Evolutionary conservation across 2,329 filamentous ascomycete genomes (phyloP).

Genomic region (Ceratocystis albifundus): DNA sequence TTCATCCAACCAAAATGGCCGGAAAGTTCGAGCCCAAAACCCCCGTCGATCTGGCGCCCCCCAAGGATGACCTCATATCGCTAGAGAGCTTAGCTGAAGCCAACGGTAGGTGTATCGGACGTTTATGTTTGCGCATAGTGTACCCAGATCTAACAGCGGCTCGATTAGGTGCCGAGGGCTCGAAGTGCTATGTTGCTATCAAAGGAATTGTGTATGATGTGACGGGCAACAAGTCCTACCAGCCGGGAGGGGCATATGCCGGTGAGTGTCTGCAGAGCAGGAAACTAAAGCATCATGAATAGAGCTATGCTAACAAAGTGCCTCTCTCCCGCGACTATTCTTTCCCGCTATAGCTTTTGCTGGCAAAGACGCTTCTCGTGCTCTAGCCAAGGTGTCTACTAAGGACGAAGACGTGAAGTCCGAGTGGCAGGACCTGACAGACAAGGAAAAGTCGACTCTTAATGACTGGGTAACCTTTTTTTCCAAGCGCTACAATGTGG

Average conservation of each 20-base stretch:
- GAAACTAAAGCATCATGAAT: neutral
- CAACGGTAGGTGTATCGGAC: conserved; percentile 54
- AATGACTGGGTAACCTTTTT: conserved; percentile 96
- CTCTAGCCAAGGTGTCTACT: conserved; percentile 73
- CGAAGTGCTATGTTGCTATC: conserved; percentile 57
- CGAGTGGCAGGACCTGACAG: conserved; percentile 71
- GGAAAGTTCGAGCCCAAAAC: conserved; percentile 68
- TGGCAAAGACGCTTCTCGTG: conserved; percentile 90
- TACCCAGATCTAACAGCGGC: neutral
- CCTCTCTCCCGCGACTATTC: neutral
- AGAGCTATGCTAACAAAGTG: neutral
- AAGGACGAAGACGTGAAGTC: conserved; percentile 72
- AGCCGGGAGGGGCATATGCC: conserved; percentile 69
- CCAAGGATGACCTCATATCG: conserved; percentile 81
- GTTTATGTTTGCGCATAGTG: neutral
- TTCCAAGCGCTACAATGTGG: conserved; percentile 88
- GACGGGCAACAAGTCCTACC: conserved; percentile 76
- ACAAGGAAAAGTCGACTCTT: conserved; percentile 74
- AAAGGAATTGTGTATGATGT: conserved; percentile 92
- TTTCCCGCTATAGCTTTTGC: conserved; percentile 59
- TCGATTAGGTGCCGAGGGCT: conserved; percentile 49
- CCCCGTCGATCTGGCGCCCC: conserved; percentile 63
- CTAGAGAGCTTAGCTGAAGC: conserved; percentile 66
- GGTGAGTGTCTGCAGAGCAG: conserved; percentile 43
- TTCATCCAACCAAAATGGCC: conserved; percentile 31